phyloP scores from a whole-genome alignment of 805 yeast species.

The Myxozyma melibiosi region DNA sequence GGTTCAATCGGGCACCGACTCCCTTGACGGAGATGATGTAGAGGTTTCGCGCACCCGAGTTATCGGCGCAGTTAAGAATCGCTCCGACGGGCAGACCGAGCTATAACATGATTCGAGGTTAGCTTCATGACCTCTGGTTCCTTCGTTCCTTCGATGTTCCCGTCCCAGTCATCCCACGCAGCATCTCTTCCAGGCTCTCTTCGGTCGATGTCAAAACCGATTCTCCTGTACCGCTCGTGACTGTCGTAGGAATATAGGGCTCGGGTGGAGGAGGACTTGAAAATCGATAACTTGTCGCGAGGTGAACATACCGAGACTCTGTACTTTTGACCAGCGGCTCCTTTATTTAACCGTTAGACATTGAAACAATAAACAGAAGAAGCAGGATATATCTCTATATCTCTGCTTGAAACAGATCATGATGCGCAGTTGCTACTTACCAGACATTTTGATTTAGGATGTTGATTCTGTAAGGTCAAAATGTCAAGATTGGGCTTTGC shows the following conservation, averaged over 20 bases:
- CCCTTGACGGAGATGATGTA: slow-evolving; percentile 99
- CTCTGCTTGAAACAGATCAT: background rate
- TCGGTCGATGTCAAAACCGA: too few relatives aligned
- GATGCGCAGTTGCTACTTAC: slow-evolving; percentile 56
- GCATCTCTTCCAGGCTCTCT: too few relatives aligned
- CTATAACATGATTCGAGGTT: slow-evolving; percentile 44
- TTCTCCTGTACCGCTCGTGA: too few relatives aligned
- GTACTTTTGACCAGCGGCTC: slow-evolving; percentile 99
- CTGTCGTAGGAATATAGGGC: too few relatives aligned
- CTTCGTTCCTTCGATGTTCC: too few relatives aligned
- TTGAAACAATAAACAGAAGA: background rate
- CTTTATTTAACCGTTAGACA: slow-evolving; percentile 41
- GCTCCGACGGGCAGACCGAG: slow-evolving; percentile 99
- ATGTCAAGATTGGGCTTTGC: background rate
- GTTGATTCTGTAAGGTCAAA: slow-evolving; percentile 8
- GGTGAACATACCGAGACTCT: slow-evolving; percentile 92
- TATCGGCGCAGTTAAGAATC: slow-evolving; percentile 99
- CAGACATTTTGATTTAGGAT: slow-evolving; percentile 10
- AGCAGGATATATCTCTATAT: background rate
- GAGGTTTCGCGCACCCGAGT: slow-evolving; percentile 99
- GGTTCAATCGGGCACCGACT: slow-evolving; percentile 99
- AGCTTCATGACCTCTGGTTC: background rate
- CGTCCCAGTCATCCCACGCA: too few relatives aligned
- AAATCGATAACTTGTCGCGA: background rate
- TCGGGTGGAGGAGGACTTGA: too few relatives aligned